phyloP scores from a whole-genome alignment of 768 basidiomycete genomes.

The Mycena polygramma region DNA sequence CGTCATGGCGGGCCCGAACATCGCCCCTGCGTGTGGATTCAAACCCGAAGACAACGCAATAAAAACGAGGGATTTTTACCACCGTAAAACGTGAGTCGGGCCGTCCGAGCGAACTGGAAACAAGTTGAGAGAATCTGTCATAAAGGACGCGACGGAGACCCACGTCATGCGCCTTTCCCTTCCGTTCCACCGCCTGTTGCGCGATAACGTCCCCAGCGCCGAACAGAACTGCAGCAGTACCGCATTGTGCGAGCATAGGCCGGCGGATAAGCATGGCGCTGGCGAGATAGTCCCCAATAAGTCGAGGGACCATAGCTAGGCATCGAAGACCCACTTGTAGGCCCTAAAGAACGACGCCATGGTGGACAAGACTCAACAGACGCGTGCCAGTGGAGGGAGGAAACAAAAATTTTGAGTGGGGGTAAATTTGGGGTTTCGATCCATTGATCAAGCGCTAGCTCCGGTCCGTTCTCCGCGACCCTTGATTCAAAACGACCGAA shows the following conservation, averaged over 20 bases:
- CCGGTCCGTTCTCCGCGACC: too few species aligned
- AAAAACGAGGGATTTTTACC: slow-evolving; percentile 52
- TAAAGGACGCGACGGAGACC: slow-evolving; percentile 43
- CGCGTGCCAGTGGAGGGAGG: too few species aligned
- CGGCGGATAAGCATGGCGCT: slow-evolving; percentile 73
- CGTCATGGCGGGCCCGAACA: slow-evolving; percentile 88
- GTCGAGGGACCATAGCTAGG: background rate
- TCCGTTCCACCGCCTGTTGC: slow-evolving; percentile 85
- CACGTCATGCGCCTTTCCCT: slow-evolving; percentile 83
- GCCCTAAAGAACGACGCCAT: slow-evolving; percentile 61
- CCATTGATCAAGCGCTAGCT: too few species aligned
- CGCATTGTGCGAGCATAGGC: slow-evolving; percentile 74
- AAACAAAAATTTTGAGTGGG: too few species aligned
- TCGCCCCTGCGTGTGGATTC: slow-evolving; percentile 54
- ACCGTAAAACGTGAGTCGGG: slow-evolving; percentile 79
- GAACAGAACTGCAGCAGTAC: slow-evolving; percentile 76
- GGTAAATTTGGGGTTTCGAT: too few species aligned
- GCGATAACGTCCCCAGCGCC: slow-evolving; percentile 86
- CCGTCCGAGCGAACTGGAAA: slow-evolving; percentile 68
- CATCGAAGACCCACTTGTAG: slow-evolving; percentile 54
- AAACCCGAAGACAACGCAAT: background rate
- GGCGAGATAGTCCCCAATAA: slow-evolving; percentile 23
- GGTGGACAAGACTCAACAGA: background rate
- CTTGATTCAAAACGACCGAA: too few species aligned
- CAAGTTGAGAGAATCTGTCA: slow-evolving; percentile 1